These are phyloP conservation scores for Beauveria pseudobassiana DNA, from an alignment of 2,329 filamentous ascomycete species.

Conservation along the genomic window DNA sequence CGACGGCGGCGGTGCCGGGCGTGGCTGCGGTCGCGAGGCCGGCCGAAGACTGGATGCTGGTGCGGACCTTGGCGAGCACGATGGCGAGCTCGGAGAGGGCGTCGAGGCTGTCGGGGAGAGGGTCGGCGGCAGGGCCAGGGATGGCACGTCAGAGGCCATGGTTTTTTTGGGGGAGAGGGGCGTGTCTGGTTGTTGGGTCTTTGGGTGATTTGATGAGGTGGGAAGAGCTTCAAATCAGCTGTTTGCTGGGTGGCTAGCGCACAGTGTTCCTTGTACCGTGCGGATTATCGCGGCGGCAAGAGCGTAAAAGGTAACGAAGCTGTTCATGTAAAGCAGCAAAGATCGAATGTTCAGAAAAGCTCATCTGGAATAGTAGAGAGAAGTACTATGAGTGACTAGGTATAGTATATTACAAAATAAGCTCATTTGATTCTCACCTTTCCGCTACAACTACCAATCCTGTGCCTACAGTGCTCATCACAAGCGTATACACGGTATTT, in stretches of 20 bases:
- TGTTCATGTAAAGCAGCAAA: no score
- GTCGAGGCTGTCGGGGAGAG: slow-evolving; percentile 78
- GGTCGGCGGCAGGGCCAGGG: slow-evolving; percentile 49
- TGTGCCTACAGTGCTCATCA: neutral
- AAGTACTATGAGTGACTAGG: no score
- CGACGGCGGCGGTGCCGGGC: slow-evolving; percentile 19
- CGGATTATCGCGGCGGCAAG: neutral
- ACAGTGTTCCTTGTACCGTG: neutral
- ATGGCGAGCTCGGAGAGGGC: slow-evolving; percentile 73
- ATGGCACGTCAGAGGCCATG: slow-evolving; percentile 30
- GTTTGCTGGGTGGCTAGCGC: neutral
- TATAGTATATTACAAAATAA: no score
- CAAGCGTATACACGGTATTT: neutral
- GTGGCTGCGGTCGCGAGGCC: slow-evolving; percentile 33
- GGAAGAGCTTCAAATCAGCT: neutral
- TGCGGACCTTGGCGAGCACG: slow-evolving; percentile 66
- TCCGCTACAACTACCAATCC: no score
- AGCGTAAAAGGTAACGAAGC: neutral
- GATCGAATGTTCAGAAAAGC: no score
- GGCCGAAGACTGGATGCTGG: slow-evolving; percentile 34
- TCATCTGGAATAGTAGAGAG: no score
- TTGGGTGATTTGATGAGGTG: neutral
- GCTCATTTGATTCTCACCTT: no score
- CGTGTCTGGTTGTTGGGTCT: neutral
- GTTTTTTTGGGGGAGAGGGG: neutral